A percentile compares a stretch with the other conserved stretches of the same genome.
These are phyloP conservation scores for Limnomonas spitsbergensis DNA, from an alignment of 139 green algal genomes.

Conservation along the genomic window DNA sequence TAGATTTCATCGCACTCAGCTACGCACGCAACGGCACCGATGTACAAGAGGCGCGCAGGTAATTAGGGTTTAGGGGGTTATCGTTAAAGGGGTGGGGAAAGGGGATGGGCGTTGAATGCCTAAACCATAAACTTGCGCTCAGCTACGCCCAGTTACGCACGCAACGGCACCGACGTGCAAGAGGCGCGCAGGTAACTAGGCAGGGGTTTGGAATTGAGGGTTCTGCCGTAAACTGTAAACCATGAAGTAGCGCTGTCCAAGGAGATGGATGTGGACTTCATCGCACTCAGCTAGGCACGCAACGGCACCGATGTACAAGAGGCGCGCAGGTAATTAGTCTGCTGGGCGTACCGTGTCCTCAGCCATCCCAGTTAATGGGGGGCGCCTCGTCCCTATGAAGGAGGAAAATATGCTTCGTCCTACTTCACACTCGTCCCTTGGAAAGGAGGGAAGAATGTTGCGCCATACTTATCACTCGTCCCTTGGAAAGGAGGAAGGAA, in stretches of 20 bases:
- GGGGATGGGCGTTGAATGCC: background rate
- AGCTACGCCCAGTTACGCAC: slow-evolving; percentile 62
- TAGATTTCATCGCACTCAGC: slow-evolving; percentile 80
- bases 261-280: slow-evolving; percentile 76
- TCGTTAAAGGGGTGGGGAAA: background rate
- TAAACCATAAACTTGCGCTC: background rate
- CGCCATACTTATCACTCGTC: no score
- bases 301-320: slow-evolving; percentile 67
- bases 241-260: slow-evolving; percentile 24
- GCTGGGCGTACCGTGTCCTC: no score
- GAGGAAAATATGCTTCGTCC: no score
- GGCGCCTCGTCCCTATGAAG: no score
- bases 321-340: slow-evolving; percentile 50
- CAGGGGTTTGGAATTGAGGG: background rate
- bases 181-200: slow-evolving; percentile 57
- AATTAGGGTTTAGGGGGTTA: no score
- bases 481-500: no score
- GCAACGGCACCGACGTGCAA: slow-evolving; percentile 64
- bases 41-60: slow-evolving; percentile 61
- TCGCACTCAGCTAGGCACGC: slow-evolving; percentile 73
- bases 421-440: no score
- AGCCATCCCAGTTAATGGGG: no score
- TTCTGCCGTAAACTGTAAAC: background rate
- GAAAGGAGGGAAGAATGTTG: no score
- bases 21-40: slow-evolving; percentile 73